A percentile compares a stretch with the other conserved stretches of the same genome.
Conservation (phyloP, 306 rosid genomes). For the Quercus cerris region DNA sequence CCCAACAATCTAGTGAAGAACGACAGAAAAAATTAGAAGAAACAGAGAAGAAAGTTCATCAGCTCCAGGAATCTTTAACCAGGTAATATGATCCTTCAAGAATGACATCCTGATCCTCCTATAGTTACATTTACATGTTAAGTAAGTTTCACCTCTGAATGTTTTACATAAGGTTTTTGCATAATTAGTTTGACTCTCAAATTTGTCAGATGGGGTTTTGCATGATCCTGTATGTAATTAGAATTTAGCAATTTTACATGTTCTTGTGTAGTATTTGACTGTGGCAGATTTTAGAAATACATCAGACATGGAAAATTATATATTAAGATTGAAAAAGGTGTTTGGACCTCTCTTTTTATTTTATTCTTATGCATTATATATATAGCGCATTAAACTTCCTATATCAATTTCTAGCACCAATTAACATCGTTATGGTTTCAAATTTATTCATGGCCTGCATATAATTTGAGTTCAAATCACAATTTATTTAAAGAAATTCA, state of each 20-base stretch:
- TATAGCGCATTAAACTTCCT: background rate
- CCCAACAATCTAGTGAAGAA: constrained; percentile 46
- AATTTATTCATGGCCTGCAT: background rate
- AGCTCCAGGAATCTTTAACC: constrained; percentile 71
- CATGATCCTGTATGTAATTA: too few relatives aligned
- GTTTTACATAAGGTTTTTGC: background rate
- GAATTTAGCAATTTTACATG: too few relatives aligned
- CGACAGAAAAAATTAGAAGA: constrained; percentile 55
- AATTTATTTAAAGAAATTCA: background rate
- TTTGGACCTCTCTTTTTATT: too few relatives aligned
- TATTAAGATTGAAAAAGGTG: too few relatives aligned
- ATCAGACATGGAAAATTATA: too few relatives aligned
- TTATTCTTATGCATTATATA: too few relatives aligned
- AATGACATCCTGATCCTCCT: background rate
- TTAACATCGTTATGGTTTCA: background rate
- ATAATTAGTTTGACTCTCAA: background rate
- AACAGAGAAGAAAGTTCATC: constrained; percentile 64
- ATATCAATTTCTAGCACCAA: background rate
- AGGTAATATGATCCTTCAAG: constrained; percentile 47
- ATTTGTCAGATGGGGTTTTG: background rate
- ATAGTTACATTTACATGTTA: constrained; percentile 6
- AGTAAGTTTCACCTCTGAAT: constrained; percentile 2
- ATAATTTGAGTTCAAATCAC: background rate
- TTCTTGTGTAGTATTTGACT: too few relatives aligned
- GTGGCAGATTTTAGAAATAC: too few relatives aligned